Evolutionary conservation across 2,329 filamentous ascomycete species (phyloP), one percentile per base, ranked within the genome.

Genomic region (Tolypocladium sp.): DNA sequence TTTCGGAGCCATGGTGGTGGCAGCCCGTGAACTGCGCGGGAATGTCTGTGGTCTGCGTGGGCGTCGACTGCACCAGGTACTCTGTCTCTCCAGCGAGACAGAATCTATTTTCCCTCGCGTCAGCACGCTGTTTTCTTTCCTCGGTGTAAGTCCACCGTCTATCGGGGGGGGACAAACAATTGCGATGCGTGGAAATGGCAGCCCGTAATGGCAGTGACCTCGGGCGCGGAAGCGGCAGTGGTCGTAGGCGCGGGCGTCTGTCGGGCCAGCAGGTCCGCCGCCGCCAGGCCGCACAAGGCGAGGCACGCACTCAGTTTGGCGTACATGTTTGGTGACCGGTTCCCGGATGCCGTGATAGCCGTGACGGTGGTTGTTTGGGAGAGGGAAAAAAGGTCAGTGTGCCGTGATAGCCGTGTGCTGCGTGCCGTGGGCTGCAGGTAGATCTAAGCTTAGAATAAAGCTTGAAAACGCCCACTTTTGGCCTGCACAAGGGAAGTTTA

Each of bases 11-110:
- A 70, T 90, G 86, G 1, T 72, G 66, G 68, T 91, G 87, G 67
- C 88, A 90, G 58, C 73, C 83, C 0, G 85, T 89, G 66, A 85
- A 89, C 57, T 81, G 73, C 0, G 85, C 75, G 1, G 87, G 84
- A 22, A 84, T 70, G 55, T 80, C 79, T 53, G 78, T 77, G 1
- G 81, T 84, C 22, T 77, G 78, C 4, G 82, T 88, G 3, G 77
- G 74, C 8, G 79, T 78, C 3, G 76, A 72, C 56, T 74, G 72
- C 27, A 80, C 72, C 41, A 71, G 63, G 58, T 76, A 80, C 65
- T 80, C 77, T 0, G 71, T 71, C 12, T 70, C 67, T 53, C 73
- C 75, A 44, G 72, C 75, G 64, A 79, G 71, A 63, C 79, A 82
- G 62, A 71, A 76, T 17, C 78, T 81, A 61, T 33, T 17, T 30